Percentiles rank a stretch among this genome's conserved stretches.
phyloP scores from a whole-genome alignment of 768 basidiomycete species.

The Collybia sordida region DNA sequence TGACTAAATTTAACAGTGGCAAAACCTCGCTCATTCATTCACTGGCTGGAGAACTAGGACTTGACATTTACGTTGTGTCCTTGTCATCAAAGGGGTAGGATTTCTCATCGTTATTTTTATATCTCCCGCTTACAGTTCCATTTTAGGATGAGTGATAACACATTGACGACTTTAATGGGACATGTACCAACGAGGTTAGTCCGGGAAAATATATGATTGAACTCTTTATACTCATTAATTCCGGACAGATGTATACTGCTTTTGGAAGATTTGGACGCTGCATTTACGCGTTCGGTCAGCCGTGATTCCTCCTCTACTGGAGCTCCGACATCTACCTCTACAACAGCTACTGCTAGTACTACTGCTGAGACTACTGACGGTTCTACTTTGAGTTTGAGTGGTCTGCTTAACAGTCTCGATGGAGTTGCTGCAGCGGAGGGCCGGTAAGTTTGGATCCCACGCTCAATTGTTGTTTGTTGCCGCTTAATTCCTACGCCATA shows the following conservation, averaged over 20 bases:
- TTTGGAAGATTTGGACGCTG: conserved; percentile 91
- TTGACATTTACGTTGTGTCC: conserved; percentile 91
- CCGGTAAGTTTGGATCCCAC: conserved; percentile 50
- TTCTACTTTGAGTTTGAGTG: conserved; percentile 82
- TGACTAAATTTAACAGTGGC: conserved; percentile 48
- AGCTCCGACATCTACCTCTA: conserved; percentile 47
- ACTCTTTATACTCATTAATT: conserved; percentile 11
- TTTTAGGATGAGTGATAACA: conserved; percentile 86
- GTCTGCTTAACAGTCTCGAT: conserved; percentile 82
- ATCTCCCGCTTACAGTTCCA: conserved; percentile 14
- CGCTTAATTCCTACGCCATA: conserved; percentile 23
- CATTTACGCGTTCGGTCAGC: conserved; percentile 84
- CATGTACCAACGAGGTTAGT: conserved; percentile 78
- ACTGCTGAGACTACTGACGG: conserved; percentile 61
- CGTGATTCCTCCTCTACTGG: conserved; percentile 83
- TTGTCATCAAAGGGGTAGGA: conserved; percentile 83
- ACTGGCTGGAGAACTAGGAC: conserved; percentile 77
- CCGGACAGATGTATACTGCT: conserved; percentile 81
- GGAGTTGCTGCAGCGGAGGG: conserved; percentile 86
- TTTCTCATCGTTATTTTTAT: conserved; percentile 5
- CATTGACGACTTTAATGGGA: conserved; percentile 82
- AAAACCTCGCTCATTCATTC: conserved; percentile 88
- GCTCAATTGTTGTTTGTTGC: not conserved
- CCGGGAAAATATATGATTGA: conserved; percentile 3
- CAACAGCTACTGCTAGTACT: conserved; percentile 38